phyloP scores from a whole-genome alignment of 2,329 filamentous ascomycete genomes.

The Cadophora gregata region DNA sequence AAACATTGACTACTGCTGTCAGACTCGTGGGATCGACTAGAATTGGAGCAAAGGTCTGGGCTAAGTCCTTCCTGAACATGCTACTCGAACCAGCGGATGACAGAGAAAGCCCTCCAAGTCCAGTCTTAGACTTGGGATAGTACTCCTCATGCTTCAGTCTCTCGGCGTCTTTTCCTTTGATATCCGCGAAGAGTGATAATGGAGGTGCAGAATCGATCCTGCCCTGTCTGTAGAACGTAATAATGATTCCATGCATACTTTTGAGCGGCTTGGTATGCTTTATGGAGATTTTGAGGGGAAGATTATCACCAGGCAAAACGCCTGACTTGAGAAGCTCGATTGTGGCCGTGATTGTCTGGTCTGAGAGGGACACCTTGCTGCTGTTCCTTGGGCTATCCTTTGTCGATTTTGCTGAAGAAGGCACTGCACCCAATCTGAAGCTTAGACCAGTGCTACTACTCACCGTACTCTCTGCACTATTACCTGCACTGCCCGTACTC shows the following conservation, averaged over 20 bases:
- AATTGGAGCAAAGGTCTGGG: conserved; percentile 85
- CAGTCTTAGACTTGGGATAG: conserved; percentile 86
- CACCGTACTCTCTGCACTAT: conserved; percentile 67
- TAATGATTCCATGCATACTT: conserved; percentile 89
- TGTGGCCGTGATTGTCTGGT: conserved; percentile 84
- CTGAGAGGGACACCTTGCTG: conserved; percentile 60
- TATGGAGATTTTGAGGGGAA: conserved; percentile 81
- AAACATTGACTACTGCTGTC: conserved; percentile 79
- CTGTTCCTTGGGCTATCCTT: conserved; percentile 56
- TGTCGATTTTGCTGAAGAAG: conserved; percentile 46
- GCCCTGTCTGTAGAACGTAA: conserved; percentile 90
- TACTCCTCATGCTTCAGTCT: conserved; percentile 75
- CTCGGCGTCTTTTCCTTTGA: conserved; percentile 66
- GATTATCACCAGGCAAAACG: conserved; percentile 81
- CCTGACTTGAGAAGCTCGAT: conserved; percentile 84
- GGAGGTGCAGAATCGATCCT: conserved; percentile 80
- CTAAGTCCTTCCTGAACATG: conserved; percentile 93
- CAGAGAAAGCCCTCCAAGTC: conserved; percentile 83
- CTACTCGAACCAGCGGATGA: conserved; percentile 86
- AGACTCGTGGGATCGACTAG: conserved; percentile 84
- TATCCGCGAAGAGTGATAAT: conserved; percentile 53
- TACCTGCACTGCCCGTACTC: conserved; percentile 75
- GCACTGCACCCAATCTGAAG: conserved; percentile 45
- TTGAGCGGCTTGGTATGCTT: conserved; percentile 89
- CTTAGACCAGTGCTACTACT: conserved; percentile 53